A percentile compares a stretch with the other conserved stretches of the same genome.
Evolutionary conservation across 768 basidiomycete genomes (phyloP).

Genomic region (Termitomyces bulborhizus): DNA sequence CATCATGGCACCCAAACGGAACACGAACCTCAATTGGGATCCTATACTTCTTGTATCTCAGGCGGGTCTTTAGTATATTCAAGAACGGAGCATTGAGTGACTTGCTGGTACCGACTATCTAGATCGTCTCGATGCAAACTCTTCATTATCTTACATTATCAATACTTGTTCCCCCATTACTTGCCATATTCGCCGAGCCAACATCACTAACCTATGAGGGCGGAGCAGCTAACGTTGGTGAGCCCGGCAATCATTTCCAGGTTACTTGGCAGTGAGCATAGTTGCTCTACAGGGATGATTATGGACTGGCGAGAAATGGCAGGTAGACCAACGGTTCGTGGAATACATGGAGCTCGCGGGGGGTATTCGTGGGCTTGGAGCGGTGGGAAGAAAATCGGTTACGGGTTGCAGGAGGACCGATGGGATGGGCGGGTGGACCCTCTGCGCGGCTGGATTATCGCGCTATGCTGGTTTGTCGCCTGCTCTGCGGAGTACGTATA

Average conservation of each 20-base stretch:
- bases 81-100: not conserved
- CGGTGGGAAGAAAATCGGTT: constrained; percentile 69
- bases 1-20: constrained; percentile 29
- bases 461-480: constrained; percentile 78
- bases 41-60: constrained; percentile 85
- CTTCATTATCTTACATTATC: constrained; percentile 90
- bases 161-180: constrained; percentile 73
- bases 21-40: constrained; percentile 65
- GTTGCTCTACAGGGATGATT: constrained; percentile 56
- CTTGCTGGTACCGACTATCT: not conserved
- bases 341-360: constrained; percentile 61
- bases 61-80: constrained; percentile 31
- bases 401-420: constrained; percentile 42
- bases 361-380: constrained; percentile 70
- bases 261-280: not conserved
- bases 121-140: constrained; percentile 93
- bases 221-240: constrained; percentile 74
- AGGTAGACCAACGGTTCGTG: constrained; percentile 69
- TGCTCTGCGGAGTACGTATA: constrained; percentile 77
- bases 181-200: constrained; percentile 70
- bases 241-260: constrained; percentile 14
- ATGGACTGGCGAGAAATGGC: constrained; percentile 99
- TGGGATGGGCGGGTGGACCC: constrained; percentile 75
- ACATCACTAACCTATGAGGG: constrained; percentile 67
- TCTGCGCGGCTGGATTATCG: constrained; percentile 86